Conservation (phyloP, 2,329 filamentous ascomycete species). For the Hypoxylon sp. region DNA sequence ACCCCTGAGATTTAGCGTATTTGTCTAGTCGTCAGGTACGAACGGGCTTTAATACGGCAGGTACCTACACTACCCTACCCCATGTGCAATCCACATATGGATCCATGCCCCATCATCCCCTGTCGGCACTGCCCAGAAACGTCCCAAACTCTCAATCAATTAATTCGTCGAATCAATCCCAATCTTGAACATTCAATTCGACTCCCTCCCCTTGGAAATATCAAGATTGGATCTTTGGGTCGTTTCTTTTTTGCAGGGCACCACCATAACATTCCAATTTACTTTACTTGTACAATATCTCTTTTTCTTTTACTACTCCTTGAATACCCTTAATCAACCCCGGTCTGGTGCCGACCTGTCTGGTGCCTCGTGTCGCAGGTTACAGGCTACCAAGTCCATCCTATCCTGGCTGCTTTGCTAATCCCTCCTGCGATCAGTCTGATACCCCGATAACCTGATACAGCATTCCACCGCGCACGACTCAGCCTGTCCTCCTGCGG, state of each 20-base stretch:
- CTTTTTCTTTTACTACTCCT: constrained; percentile 8
- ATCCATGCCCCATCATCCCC: constrained; percentile 18
- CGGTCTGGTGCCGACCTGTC: constrained; percentile 44
- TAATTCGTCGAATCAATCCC: constrained; percentile 43
- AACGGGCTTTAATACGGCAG: constrained; percentile 15
- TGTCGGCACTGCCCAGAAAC: constrained; percentile 20
- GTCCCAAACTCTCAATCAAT: constrained; percentile 27
- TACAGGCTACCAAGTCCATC: constrained; percentile 44
- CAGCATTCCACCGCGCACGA: constrained; percentile 57
- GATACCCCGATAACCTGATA: constrained; percentile 50
- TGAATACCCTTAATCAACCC: constrained; percentile 29
- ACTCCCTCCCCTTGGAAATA: constrained; percentile 30
- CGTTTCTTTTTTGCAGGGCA: constrained; percentile 24
- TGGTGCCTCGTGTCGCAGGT: constrained; percentile 53
- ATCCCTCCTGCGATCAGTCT: constrained; percentile 51
- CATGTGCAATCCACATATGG: constrained; percentile 19
- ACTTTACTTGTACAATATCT: constrained; percentile 34
- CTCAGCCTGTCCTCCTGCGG: constrained; percentile 54
- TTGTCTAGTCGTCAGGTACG: constrained; percentile 37
- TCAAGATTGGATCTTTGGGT: constrained; percentile 35
- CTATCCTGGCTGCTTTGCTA: constrained; percentile 53
- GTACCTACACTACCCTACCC: constrained; percentile 16
- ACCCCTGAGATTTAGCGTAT: constrained; percentile 38
- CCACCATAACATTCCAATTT: constrained; percentile 17
- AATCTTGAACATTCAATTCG: constrained; percentile 40